A percentile compares a stretch with the other conserved stretches of the same genome.
Evolutionary conservation across 2,329 filamentous ascomycete genomes (phyloP).

Genomic region (Blastomyces silverae): DNA sequence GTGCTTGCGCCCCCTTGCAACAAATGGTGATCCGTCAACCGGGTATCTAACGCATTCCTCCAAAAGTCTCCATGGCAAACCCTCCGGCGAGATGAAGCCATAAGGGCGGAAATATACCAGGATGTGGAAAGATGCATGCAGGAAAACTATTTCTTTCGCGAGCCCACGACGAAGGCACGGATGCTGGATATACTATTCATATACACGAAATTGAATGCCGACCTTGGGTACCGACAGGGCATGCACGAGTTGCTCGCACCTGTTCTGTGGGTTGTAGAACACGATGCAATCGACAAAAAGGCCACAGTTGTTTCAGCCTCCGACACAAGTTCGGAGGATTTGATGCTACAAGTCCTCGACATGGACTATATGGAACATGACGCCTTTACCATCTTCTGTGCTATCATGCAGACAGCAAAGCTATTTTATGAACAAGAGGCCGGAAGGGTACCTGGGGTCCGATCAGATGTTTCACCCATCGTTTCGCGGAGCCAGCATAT

Average conservation of each 20-base stretch:
- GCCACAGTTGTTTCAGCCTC: constrained; percentile 31
- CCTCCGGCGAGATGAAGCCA: constrained; percentile 73
- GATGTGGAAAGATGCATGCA: constrained; percentile 88
- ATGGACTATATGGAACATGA: constrained; percentile 77
- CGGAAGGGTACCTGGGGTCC: constrained; percentile 30
- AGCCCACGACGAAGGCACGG: constrained; percentile 67
- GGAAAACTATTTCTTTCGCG: constrained; percentile 83
- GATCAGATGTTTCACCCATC: constrained; percentile 58
- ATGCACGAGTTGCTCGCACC: constrained; percentile 97
- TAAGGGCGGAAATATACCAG: constrained; percentile 83
- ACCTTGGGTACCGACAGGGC: constrained; percentile 87
- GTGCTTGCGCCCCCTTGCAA: constrained; percentile 29
- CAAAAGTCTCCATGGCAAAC: constrained; percentile 81
- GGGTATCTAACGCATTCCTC: constrained; percentile 43
- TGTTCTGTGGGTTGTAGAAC: constrained; percentile 73
- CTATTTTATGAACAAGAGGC: constrained; percentile 73
- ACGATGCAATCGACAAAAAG: constrained; percentile 63
- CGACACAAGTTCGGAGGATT: constrained; percentile 39
- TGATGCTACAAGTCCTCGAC: constrained; percentile 63
- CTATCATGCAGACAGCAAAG: constrained; percentile 81
- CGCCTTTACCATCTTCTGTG: constrained; percentile 75
- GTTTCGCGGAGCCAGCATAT: constrained; percentile 80
- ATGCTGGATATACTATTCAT: constrained; percentile 88
- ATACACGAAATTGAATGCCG: constrained; percentile 86
- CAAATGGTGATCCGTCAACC: constrained; percentile 23